A percentile compares a stretch with the other conserved stretches of the same genome.
Conservation (phyloP, 345 rosid species). For the Tarenaya hassleriana region DNA sequence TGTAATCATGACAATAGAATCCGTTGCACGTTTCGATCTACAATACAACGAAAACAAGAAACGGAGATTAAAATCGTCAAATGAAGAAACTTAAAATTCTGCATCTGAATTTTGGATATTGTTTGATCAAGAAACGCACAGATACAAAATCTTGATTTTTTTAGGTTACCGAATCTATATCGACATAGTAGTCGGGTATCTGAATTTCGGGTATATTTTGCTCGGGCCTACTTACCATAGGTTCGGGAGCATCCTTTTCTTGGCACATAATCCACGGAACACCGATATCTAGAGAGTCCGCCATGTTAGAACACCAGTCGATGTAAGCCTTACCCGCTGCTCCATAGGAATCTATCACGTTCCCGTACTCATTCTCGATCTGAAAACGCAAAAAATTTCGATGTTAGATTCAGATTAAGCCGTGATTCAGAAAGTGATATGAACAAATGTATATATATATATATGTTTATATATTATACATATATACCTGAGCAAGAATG, state of each 20-base stretch:
- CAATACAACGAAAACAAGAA: background rate
- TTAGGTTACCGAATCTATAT: too few species aligned
- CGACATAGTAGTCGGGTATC: too few species aligned
- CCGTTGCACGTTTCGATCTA: constrained; percentile 53
- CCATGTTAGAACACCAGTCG: constrained; percentile 73
- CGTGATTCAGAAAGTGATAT: background rate
- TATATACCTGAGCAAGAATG: constrained; percentile 57
- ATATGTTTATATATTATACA: background rate
- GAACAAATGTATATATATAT: too few species aligned
- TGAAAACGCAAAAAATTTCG: constrained; percentile 10
- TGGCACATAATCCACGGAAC: constrained; percentile 92
- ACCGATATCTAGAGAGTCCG: constrained; percentile 45
- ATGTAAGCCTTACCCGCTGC: constrained; percentile 53
- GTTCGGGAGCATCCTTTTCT: constrained; percentile 51
- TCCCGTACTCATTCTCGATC: constrained; percentile 87
- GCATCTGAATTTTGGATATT: too few species aligned
- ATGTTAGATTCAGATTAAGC: background rate
- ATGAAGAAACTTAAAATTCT: background rate
- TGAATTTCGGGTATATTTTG: too few species aligned
- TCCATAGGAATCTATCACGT: constrained; percentile 42
- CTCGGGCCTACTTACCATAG: constrained; percentile 31
- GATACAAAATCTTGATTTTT: too few species aligned
- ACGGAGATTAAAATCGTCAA: background rate
- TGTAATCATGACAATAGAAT: constrained; percentile 42
- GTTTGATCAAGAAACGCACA: too few species aligned